phyloP scores from a whole-genome alignment of 805 yeast species.

The Starmerella bombicola region DNA sequence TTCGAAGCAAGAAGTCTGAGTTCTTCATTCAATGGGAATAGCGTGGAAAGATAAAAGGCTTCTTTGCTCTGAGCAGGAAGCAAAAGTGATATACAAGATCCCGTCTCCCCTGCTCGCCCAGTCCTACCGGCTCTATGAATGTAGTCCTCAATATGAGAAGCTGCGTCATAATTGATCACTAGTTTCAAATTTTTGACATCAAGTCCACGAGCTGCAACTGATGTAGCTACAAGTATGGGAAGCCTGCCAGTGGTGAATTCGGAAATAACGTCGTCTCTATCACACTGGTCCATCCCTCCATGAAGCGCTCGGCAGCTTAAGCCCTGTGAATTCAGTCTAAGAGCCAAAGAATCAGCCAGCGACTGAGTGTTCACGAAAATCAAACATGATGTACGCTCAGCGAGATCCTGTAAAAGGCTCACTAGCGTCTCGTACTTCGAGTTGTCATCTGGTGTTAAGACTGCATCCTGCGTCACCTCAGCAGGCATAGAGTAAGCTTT shows the following conservation, averaged over 20 bases:
- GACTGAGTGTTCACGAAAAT: slow-evolving; percentile 83
- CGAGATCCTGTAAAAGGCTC: slow-evolving; percentile 32
- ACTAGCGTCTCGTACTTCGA: slow-evolving; percentile 47
- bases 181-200: slow-evolving; percentile 78
- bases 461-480: slow-evolving; percentile 49
- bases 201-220: slow-evolving; percentile 87
- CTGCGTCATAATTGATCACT: slow-evolving; percentile 72
- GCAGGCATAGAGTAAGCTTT: slow-evolving; percentile 38
- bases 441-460: background rate
- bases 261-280: slow-evolving; percentile 59
- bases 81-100: slow-evolving; percentile 65
- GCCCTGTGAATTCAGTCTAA: slow-evolving; percentile 40
- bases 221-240: slow-evolving; percentile 69
- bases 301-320: slow-evolving; percentile 60
- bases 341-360: slow-evolving; percentile 61
- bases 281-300: slow-evolving; percentile 84
- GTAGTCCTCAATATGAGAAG: slow-evolving; percentile 86
- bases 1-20: slow-evolving; percentile 40
- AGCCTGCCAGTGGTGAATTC: slow-evolving; percentile 53
- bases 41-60: slow-evolving; percentile 59
- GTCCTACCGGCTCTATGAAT: slow-evolving; percentile 95
- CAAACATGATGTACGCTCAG: slow-evolving; percentile 31
- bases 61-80: slow-evolving; percentile 47
- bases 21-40: slow-evolving; percentile 41
- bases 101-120: slow-evolving; percentile 77